Evolutionary conservation across 176 grass and related monocot species (phyloP).

Genomic region (Olyra latifolia): DNA sequence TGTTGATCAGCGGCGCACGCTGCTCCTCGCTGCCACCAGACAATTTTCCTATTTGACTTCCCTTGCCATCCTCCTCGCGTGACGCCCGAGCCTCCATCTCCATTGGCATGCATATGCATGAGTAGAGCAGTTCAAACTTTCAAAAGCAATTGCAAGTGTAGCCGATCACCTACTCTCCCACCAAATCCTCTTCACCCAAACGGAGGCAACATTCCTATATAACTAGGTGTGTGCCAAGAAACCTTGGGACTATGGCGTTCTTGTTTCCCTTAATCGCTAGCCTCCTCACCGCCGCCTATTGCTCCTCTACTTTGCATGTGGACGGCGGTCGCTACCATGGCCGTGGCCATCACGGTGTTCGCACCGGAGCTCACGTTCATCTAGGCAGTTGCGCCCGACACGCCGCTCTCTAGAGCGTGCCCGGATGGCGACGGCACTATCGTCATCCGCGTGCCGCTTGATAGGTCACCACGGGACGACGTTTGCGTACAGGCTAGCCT

Average conservation of each 20-base stretch:
- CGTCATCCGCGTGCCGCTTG: conserved; percentile 47
- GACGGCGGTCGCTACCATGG: conserved; percentile 54
- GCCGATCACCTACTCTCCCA: conserved; percentile 40
- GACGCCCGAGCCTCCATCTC: no score
- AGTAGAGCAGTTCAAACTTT: not conserved
- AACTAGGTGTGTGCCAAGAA: not conserved
- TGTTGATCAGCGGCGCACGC: no score
- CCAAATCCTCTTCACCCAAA: conserved; percentile 40
- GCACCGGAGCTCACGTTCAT: conserved; percentile 70
- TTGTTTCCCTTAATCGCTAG: conserved; percentile 37
- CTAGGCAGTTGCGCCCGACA: conserved; percentile 49
- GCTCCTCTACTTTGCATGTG: conserved; percentile 58
- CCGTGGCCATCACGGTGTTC: conserved; percentile 60
- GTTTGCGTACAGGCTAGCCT: conserved; percentile 52
- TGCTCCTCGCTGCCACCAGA: no score
- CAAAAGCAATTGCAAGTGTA: not conserved
- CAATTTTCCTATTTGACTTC: no score
- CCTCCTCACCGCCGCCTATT: conserved; percentile 36
- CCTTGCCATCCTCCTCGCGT: no score
- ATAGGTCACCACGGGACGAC: conserved; percentile 57
- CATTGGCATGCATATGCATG: no score
- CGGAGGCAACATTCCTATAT: not conserved
- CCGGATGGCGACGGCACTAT: not conserved
- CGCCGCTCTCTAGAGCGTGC: conserved; percentile 31
- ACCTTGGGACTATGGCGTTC: conserved; percentile 38